A percentile compares a stretch with the other conserved stretches of the same genome.
phyloP scores from a whole-genome alignment of 1,139 yeast species.

The Pichia sp. region DNA sequence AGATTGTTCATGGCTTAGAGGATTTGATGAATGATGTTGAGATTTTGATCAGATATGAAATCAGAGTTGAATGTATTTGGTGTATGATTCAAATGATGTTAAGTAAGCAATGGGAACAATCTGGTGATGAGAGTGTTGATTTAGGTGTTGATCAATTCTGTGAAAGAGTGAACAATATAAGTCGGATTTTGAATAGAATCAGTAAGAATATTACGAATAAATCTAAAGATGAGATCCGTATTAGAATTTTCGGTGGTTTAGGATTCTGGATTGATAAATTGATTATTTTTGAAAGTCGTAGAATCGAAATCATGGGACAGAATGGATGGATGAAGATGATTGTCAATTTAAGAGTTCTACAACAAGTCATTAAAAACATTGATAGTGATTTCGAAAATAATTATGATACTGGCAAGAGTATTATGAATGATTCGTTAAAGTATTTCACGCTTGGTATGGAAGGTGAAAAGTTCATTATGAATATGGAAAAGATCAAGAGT shows the following conservation, averaged over 20 bases:
- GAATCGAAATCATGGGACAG: slow-evolving; percentile 54
- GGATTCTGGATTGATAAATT: slow-evolving; percentile 50
- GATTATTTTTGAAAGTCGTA: slow-evolving; percentile 58
- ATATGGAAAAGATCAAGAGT: slow-evolving; percentile 9
- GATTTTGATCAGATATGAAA: slow-evolving; percentile 20
- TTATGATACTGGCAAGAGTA: not conserved
- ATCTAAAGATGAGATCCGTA: slow-evolving; percentile 28
- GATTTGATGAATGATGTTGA: slow-evolving; percentile 18
- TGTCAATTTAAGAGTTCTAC: slow-evolving; percentile 69
- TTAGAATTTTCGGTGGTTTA: slow-evolving; percentile 49
- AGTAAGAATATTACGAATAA: slow-evolving; percentile 53
- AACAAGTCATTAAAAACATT: slow-evolving; percentile 70
- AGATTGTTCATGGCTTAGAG: slow-evolving; percentile 7
- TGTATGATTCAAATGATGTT: slow-evolving; percentile 20
- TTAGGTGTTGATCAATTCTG: slow-evolving; percentile 19
- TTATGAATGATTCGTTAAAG: slow-evolving; percentile 39
- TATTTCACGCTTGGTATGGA: slow-evolving; percentile 42
- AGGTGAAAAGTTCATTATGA: slow-evolving; percentile 17
- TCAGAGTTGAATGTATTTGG: slow-evolving; percentile 20
- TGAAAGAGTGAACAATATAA: slow-evolving; percentile 18
- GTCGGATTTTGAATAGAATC: slow-evolving; percentile 16
- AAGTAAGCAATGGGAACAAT: slow-evolving; percentile 14
- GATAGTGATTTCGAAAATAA: slow-evolving; percentile 37
- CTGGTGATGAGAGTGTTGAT: slow-evolving; percentile 20
- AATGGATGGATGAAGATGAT: slow-evolving; percentile 68